phyloP scores from a whole-genome alignment of 108 stramenopile genomes.

The Stephanodiscus minutulus region DNA sequence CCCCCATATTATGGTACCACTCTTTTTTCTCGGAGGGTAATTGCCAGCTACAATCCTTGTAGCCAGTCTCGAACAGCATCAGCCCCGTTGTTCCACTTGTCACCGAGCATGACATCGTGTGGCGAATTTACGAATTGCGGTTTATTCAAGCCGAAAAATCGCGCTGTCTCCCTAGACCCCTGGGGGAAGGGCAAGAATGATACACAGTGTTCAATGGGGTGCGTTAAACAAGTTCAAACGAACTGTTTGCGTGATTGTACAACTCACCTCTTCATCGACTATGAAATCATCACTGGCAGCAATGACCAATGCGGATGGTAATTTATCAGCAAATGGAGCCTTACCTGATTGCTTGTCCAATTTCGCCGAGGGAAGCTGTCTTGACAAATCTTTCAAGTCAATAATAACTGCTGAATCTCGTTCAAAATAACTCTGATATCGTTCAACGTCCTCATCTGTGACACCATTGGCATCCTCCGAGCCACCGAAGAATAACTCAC shows the following conservation, averaged over 20 bases:
- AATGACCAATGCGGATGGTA: slow-evolving; percentile 50
- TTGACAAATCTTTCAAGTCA: slow-evolving; percentile 48
- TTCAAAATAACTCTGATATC: slow-evolving; percentile 48
- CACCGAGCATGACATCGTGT: slow-evolving; percentile 64
- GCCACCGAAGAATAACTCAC: slow-evolving; percentile 53
- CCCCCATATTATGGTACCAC: neutral
- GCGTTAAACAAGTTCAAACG: too few relatives aligned
- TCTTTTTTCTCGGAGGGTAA: neutral
- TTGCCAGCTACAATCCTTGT: neutral
- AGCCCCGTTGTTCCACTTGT: slow-evolving; percentile 49
- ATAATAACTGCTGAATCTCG: slow-evolving; percentile 50
- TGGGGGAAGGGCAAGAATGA: too few relatives aligned
- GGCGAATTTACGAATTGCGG: slow-evolving; percentile 44
- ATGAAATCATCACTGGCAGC: slow-evolving; percentile 57
- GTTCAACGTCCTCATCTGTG: slow-evolving; percentile 55
- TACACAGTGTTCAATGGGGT: too few relatives aligned
- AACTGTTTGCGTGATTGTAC: too few relatives aligned
- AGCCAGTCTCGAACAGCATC: slow-evolving; percentile 46
- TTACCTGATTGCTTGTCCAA: slow-evolving; percentile 30
- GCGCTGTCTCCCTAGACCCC: slow-evolving; percentile 51
- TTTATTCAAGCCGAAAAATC: slow-evolving; percentile 38
- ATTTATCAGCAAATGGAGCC: slow-evolving; percentile 39
- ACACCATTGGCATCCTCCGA: slow-evolving; percentile 51
- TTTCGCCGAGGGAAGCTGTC: slow-evolving; percentile 38
- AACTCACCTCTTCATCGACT: slow-evolving; percentile 43